Evolutionary conservation across 2,329 filamentous ascomycete genomes (phyloP), one percentile per base, ranked within the genome.

Genomic region (Zymoseptoria brevis): DNA sequence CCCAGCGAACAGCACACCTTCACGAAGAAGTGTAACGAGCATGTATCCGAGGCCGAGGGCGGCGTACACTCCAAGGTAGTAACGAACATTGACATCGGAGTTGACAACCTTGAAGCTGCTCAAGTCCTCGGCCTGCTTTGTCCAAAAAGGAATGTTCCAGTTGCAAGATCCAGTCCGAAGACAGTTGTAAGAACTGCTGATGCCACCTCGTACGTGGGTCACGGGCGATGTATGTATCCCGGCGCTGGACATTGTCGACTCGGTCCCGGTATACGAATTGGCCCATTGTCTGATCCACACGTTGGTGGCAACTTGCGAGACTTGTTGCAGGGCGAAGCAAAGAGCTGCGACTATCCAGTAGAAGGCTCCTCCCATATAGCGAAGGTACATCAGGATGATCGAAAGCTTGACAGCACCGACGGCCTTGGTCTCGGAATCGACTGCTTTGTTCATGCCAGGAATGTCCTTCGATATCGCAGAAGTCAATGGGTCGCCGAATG

Each of bases 201-300:
- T 67, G 2, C 73, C 73, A 19, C 74, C 74, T 13, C 68, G 66
- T 4, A 75, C 71, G 61, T 79, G 72, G 58, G 78, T 75, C 64
- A 81, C 59, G 50, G 75, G 69, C 64, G 73, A 64, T 71, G 58
- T 57, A 48, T 57, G 56, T 22, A 61, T 57, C 48, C 35, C 49
- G 16, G 41, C 41, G 8, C 53, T 60, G 19, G 64, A 61, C 6
- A 69, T 65, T 56, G 72, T 67, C 4, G 67, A 68, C 80, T 80
- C 60, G 69, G 76, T 58, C 81, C 81, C 70, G 24, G 66, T 65
- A 71, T 97, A 97, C 61, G 94, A 87, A 72, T 96, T 96, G 16
- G 93, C 88, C 94, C 94, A 99, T 72, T 93, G 81, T 67, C 90
- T 84, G 68, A 99, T 96, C 94, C 94, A 99, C 55, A 96, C 76